These are phyloP conservation scores for Clitopilus passeckerianus DNA, from an alignment of 768 basidiomycete species.

Conservation along the genomic window DNA sequence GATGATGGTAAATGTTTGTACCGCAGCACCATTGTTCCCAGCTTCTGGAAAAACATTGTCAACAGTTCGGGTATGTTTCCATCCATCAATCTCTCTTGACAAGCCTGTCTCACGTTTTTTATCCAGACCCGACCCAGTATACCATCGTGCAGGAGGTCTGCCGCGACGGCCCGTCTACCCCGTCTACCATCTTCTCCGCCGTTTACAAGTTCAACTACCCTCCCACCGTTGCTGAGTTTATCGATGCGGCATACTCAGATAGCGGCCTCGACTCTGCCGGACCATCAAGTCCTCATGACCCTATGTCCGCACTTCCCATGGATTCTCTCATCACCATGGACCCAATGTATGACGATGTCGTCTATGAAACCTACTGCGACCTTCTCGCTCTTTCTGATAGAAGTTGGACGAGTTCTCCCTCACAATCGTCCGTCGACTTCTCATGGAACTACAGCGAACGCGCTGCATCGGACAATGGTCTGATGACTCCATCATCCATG, in stretches of 20 bases:
- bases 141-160: constrained; percentile 63
- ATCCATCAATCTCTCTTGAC: not conserved
- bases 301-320: constrained; percentile 12
- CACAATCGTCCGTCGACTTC: constrained; percentile 8
- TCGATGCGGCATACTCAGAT: constrained; percentile 9
- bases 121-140: constrained; percentile 59
- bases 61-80: constrained; percentile 43
- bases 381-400: constrained; percentile 3
- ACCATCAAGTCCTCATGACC: constrained; percentile 4
- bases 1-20: constrained; percentile 42
- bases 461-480: constrained; percentile 2
- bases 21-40: constrained; percentile 55
- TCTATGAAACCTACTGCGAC: constrained; percentile 12
- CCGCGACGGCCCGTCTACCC: constrained; percentile 22
- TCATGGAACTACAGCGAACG: constrained; percentile 8
- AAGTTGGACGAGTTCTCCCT: constrained; percentile 12
- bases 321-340: constrained; percentile 17
- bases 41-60: constrained; percentile 59
- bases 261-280: constrained; percentile 8
- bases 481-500: constrained; percentile 2
- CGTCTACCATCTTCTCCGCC: constrained; percentile 46
- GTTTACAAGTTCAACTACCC: constrained; percentile 52
- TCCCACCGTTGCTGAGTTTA: constrained; percentile 8
- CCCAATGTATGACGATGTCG: constrained; percentile 5
- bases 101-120: constrained; percentile 6